Evolutionary conservation across 2,329 filamentous ascomycete genomes (phyloP).

Genomic region (Fusarium longipes): DNA sequence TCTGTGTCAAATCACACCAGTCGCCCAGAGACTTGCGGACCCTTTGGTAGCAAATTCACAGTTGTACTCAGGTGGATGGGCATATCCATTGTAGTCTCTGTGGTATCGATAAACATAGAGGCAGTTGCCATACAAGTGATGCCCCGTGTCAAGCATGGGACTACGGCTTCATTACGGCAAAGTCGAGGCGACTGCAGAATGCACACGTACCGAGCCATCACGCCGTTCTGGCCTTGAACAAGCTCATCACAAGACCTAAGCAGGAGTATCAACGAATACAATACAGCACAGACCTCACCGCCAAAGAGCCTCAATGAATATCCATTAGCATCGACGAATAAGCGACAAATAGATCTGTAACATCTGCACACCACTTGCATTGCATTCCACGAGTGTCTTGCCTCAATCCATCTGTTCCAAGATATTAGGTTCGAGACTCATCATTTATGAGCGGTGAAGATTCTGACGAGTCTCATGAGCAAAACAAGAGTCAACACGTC

Average conservation of each 20-base stretch:
- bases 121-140: background rate
- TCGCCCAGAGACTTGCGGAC: background rate
- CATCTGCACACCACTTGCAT: slow-evolving; percentile 16
- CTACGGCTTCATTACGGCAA: slow-evolving; percentile 1
- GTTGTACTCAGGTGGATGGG: background rate
- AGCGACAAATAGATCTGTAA: slow-evolving; percentile 11
- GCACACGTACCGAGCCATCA: background rate
- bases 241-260: background rate
- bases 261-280: background rate
- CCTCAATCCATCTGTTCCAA: background rate
- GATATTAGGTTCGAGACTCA: slow-evolving; percentile 15
- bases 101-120: background rate
- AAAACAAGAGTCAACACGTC: slow-evolving; percentile 21
- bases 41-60: background rate
- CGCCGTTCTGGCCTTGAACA: background rate
- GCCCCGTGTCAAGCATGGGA: background rate
- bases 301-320: slow-evolving; percentile 25
- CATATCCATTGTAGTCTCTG: background rate
- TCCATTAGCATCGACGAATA: slow-evolving; percentile 11
- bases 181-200: background rate
- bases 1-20: background rate
- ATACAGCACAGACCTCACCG: slow-evolving; percentile 14
- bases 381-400: slow-evolving; percentile 18
- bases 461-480: slow-evolving; percentile 5
- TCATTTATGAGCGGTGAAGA: slow-evolving; percentile 18